Base-by-base conservation (phyloP, 179 eudicot species). In the Beta corolliflora region DNA sequence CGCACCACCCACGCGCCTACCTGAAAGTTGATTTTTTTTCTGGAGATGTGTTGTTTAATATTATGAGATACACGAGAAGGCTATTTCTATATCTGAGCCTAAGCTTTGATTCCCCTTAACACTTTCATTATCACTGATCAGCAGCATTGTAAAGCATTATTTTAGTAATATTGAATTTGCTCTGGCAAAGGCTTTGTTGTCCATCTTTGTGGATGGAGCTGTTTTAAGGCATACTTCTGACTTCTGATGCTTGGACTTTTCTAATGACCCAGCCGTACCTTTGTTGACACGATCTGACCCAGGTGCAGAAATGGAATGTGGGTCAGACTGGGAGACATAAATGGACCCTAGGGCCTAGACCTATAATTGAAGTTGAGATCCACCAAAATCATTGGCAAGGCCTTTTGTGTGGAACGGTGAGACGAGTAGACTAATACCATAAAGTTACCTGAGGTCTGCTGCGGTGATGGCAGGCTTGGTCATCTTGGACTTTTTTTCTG, bases 41-140 rank as follows among this genome's bases (percentile, higher is more conserved):
- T 25, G 13, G 9, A 21, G 2, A 48, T 48, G 5, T 31, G 5
- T 31, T 11, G 14, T 21, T 5, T 21, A 21, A 4, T 73, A 56
- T 36, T n/a, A 75, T 45, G 77, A 55, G 48, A 15, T 73, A 23
- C 21, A 41, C 15, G 54, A 79, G 25, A 68, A 58, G 68, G 59
- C 13, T 46, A 14, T 55, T 1, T 70, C 46, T n/a, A 19, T 52
- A 3, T 41, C 25, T n/a, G 12, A 68, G 46, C 65, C 11, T 50
- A 4, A 55, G 21, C n/a, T 36, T 41, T 68, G 5, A 6, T 54
- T 13, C 55, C 12, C 31, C 50, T 9, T 19, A 23, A 53, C 3
- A 71, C 36, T 53, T 69, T 69, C 23, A 31, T 68, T 44, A 25
- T 71, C 53, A 5, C 19, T 11, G 29, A 6, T 71, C 44, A 50